Conservation (phyloP, 352 stramenopile species). For the Phytopythium vexans region DNA sequence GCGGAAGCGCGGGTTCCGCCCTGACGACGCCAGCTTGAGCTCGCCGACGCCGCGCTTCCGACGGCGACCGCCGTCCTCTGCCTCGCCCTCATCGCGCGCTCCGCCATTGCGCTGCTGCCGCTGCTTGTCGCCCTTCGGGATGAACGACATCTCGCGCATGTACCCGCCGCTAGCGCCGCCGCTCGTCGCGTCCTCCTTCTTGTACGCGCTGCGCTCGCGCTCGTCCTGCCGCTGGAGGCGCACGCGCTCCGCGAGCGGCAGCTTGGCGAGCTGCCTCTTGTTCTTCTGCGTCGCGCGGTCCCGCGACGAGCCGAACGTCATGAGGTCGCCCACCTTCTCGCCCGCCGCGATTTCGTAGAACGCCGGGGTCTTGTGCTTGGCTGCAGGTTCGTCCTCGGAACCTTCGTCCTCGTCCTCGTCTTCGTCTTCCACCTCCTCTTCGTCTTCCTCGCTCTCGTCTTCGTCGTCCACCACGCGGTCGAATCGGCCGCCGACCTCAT, state of each 20-base stretch:
- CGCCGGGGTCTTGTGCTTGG: conserved; percentile 55
- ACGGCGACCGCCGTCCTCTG: conserved; percentile 35
- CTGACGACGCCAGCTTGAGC: conserved; percentile 56
- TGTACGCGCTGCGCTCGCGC: conserved; percentile 75
- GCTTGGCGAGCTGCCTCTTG: conserved; percentile 74
- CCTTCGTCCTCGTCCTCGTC: conserved; percentile 33
- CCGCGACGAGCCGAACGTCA: conserved; percentile 65
- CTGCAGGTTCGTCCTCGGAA: conserved; percentile 4
- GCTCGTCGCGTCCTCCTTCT: conserved; percentile 72
- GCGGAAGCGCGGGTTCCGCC: conserved; percentile 50
- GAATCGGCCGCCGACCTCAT: conserved; percentile 59
- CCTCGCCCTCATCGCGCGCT: conserved; percentile 13
- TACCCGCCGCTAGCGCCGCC: conserved; percentile 40
- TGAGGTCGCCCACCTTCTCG: conserved; percentile 79
- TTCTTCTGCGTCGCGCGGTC: conserved; percentile 70
- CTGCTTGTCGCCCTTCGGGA: conserved; percentile 53
- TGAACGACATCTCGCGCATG: conserved; percentile 82
- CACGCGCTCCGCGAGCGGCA: conserved; percentile 77
- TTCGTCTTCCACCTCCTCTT: conserved; percentile 65
- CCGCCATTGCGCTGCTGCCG: conserved; percentile 49
- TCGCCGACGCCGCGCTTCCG: conserved; percentile 82
- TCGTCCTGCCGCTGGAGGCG: conserved; percentile 70
- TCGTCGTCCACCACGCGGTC: conserved; percentile 66
- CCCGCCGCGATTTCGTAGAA: conserved; percentile 86
- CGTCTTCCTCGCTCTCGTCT: conserved; percentile 51